Evolutionary conservation across 805 yeast species (phyloP), one percentile per base, ranked within the genome.

Genomic region (Maudiozyma saulgeensis): DNA sequence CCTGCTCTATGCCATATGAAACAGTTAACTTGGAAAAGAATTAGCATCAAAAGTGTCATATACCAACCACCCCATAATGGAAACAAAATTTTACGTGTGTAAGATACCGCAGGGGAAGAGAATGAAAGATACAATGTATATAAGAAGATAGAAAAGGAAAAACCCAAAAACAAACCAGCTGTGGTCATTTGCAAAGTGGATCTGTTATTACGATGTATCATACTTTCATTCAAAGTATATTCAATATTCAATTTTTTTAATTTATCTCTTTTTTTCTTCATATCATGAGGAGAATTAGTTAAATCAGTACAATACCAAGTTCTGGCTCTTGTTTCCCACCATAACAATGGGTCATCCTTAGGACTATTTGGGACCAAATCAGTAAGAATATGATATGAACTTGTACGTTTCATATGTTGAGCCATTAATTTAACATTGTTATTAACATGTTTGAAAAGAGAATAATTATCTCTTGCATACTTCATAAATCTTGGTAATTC

Each of bases 1-100:
- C 86, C 85, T 66, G 70, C 82, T 43, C 68, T 64, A 25, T 81
- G 75, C 91, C 96, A 93, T 3, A 83, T 79, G 49, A 72, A 67
- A 60, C 95, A 80, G 61, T 87, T 81, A 42, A 85, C 50, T 13
- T 82, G 81, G 61, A 90, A 82, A 2, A 87, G 68, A 23, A 82
- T 56, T 6, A 80, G 68, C 59, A 84, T 75, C n/a, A 90, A 54
- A 32, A 75, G 70, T 5, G 82, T 63, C 51, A 89, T 59, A 56
- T 88, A 77, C 64, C 88, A 89, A 1, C 98, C 98, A 8, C 84
- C 97, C 96, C 96, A 93, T 3, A 93, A 74, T 58, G 95, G 98
- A 40, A 91, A 65, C 49, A 91, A 60, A 51, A 69, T 82, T 42
- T 65, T 69, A 51, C 79, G 78, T 2, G 79, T 62, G 1, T 61